These are phyloP conservation scores for Sarocladiaceae sp. DNA, from an alignment of 2,329 filamentous ascomycete genomes.

Conservation along the genomic window DNA sequence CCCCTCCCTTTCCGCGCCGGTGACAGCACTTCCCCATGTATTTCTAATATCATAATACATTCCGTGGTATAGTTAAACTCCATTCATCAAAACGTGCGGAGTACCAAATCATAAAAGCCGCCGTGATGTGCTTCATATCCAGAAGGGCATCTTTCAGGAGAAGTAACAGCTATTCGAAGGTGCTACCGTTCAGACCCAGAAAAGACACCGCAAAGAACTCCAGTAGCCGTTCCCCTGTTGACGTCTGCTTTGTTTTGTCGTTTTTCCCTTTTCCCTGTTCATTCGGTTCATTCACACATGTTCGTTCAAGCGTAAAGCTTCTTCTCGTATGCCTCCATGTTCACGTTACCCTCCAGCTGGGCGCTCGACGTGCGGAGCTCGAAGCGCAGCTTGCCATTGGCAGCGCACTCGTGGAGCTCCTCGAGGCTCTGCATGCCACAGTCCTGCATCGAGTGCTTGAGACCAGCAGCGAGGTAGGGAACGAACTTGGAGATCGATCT, in stretches of 20 bases:
- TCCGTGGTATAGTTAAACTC: constrained; percentile 3
- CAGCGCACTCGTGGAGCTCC: constrained; percentile 70
- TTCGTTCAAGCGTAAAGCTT: constrained; percentile 84
- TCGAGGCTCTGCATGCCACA: constrained; percentile 77
- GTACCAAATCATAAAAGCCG: neutral
- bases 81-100: neutral
- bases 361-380: constrained; percentile 92
- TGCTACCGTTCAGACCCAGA: neutral
- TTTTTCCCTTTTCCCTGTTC: too few species aligned
- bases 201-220: neutral
- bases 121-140: constrained; percentile 6
- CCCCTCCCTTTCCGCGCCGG: neutral
- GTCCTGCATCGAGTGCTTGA: constrained; percentile 97
- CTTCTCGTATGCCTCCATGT: constrained; percentile 99
- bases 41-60: constrained; percentile 8
- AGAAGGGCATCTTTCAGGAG: constrained; percentile 1
- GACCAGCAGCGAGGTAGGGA: constrained; percentile 87
- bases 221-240: too few species aligned
- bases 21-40: constrained; percentile 8
- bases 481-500: constrained; percentile 89
- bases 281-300: neutral
- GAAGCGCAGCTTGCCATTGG: constrained; percentile 73
- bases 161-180: constrained; percentile 8
- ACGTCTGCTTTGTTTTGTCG: too few species aligned
- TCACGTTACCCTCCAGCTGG: constrained; percentile 92